Evolutionary conservation across 257 asterid genomes (phyloP).

Genomic region (Fraxinus americana): DNA sequence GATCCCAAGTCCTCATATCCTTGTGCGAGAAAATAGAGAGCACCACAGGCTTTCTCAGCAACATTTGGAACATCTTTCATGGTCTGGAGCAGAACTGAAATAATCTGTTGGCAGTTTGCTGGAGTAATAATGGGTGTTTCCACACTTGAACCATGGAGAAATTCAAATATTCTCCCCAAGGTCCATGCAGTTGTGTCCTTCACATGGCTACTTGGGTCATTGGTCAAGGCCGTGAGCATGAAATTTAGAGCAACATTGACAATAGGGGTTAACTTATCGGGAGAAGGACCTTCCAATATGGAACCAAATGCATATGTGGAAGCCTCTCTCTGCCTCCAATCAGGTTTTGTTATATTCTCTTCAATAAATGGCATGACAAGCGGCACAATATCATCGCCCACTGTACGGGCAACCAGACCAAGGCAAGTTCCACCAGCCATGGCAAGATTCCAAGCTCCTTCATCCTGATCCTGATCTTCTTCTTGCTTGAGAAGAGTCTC

Average conservation of each 20-base stretch:
- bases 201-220: slow-evolving; percentile 74
- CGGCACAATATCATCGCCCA: slow-evolving; percentile 80
- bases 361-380: slow-evolving; percentile 80
- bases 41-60: slow-evolving; percentile 88
- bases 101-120: slow-evolving; percentile 68
- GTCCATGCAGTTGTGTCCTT: slow-evolving; percentile 91
- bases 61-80: slow-evolving; percentile 86
- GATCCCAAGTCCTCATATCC: slow-evolving; percentile 70
- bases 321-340: slow-evolving; percentile 82
- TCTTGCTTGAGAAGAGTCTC: slow-evolving; percentile 88
- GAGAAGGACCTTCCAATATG: slow-evolving; percentile 81
- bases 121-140: slow-evolving; percentile 70
- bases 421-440: slow-evolving; percentile 94
- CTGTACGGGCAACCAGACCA: slow-evolving; percentile 81
- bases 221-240: slow-evolving; percentile 69
- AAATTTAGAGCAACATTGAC: slow-evolving; percentile 67
- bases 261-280: slow-evolving; percentile 64
- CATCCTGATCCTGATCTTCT: slow-evolving; percentile 86
- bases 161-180: slow-evolving; percentile 75
- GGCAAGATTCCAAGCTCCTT: slow-evolving; percentile 86
- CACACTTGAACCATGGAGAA: slow-evolving; percentile 69
- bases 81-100: slow-evolving; percentile 77
- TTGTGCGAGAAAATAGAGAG: slow-evolving; percentile 77
- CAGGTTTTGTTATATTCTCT: slow-evolving; percentile 58
- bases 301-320: slow-evolving; percentile 87